phyloP scores from a whole-genome alignment of 2,329 filamentous ascomycete genomes.

The Apiospora sp. region DNA sequence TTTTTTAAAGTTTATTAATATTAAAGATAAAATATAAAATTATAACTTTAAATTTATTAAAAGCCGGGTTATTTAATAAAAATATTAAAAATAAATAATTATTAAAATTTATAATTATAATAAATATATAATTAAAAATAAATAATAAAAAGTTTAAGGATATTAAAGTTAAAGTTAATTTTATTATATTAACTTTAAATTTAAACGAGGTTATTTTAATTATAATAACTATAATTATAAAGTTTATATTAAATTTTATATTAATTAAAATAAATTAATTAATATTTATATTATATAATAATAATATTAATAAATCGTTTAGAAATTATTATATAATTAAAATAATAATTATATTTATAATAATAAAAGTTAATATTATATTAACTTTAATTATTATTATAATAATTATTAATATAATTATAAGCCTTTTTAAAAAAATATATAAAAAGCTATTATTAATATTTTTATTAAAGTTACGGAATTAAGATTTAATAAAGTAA shows the following conservation, averaged over 20 bases:
- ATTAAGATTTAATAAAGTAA: too few relatives aligned
- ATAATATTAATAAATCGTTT: too few relatives aligned
- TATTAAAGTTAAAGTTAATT: neutral
- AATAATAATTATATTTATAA: neutral
- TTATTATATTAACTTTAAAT: too few relatives aligned
- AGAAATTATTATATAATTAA: neutral
- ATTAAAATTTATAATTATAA: neutral
- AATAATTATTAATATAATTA: neutral
- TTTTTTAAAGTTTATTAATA: neutral
- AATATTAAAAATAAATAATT: neutral
- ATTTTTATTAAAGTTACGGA: neutral
- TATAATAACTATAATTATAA: too few relatives aligned
- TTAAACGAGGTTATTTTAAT: too few relatives aligned
- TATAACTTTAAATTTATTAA: neutral
- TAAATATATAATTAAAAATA: neutral
- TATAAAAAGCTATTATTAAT: neutral
- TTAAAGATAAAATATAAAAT: neutral
- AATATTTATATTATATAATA: too few relatives aligned
- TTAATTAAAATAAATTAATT: too few relatives aligned
- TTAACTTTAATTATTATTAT: neutral
- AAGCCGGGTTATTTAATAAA: neutral
- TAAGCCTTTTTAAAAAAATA: neutral
- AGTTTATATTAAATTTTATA: too few relatives aligned
- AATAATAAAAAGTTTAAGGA: neutral
- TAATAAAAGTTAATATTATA: too few relatives aligned